phyloP scores from a whole-genome alignment of 2,329 filamentous ascomycete species.

The Leptographium lundbergii region DNA sequence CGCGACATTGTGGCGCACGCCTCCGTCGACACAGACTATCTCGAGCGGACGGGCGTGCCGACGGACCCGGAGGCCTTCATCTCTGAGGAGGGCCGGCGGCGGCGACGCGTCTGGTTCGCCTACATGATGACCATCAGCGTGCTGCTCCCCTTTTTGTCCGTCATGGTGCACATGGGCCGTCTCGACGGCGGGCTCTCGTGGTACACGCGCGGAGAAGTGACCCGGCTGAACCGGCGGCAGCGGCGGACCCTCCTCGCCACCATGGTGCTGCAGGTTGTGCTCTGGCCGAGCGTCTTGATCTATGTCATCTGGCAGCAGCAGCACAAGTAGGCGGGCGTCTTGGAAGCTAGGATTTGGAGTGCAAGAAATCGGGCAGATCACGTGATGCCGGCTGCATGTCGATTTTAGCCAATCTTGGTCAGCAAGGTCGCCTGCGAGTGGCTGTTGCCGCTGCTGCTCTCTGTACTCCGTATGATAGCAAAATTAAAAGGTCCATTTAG shows the following conservation, averaged over 20 bases:
- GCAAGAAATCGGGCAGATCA: no score
- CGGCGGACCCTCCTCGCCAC: constrained; percentile 22
- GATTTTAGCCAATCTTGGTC: no score
- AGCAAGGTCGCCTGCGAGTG: no score
- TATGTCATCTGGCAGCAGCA: constrained; percentile 11
- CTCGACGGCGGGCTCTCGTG: constrained; percentile 34
- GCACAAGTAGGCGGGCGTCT: neutral
- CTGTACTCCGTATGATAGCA: no score
- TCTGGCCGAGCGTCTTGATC: constrained; percentile 13
- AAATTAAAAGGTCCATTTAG: no score
- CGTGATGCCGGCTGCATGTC: no score
- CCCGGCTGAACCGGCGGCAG: constrained; percentile 25
- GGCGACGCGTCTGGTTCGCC: constrained; percentile 25
- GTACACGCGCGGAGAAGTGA: constrained; percentile 33
- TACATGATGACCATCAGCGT: constrained; percentile 25
- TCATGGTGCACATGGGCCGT: constrained; percentile 29
- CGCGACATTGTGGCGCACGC: constrained; percentile 5
- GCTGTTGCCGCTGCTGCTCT: no score
- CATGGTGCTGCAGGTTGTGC: constrained; percentile 14
- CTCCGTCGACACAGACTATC: neutral
- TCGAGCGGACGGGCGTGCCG: constrained; percentile 9
- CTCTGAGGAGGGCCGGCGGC: constrained; percentile 16
- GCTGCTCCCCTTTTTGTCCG: constrained; percentile 32
- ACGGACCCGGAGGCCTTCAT: constrained; percentile 15
- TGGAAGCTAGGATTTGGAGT: no score